Evolutionary conservation across 2,329 filamentous ascomycete genomes (phyloP), one percentile per base, ranked within the genome.

Genomic region (Escovopsis weberi): DNA sequence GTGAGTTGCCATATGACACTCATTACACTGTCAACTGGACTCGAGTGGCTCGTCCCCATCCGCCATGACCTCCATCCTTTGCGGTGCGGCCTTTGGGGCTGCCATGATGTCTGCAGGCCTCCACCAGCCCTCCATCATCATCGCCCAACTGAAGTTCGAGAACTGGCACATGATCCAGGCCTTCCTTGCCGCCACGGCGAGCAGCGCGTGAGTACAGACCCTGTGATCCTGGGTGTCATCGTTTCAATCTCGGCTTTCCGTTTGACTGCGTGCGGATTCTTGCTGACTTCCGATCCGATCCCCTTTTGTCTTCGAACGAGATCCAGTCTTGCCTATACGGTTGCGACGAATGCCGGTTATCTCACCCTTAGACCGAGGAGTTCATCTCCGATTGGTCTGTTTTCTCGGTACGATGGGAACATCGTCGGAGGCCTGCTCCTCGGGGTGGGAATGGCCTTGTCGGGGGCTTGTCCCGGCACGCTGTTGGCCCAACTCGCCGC

Each of bases 91-190:
- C 38, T 82, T 82, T 50, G 80, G 80, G 38, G 72, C 72, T 10
- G 74, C 77, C 43, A 65, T 82, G 37, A 65, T 73, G 30, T 70
- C 68, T 4, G 68, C 78, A 2, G 78, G 77, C 28, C 74, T 82
- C 43, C 72, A 73, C 51, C 63, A 70, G 33, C 78, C 79, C 0
- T 61, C 68, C 0, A 65, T 79, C 38, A 78, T 84, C 50, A 57
- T 75, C 44, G 60, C 65, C 8, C 80, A 83, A 60, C 69, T 83
- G 60, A 66, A 63, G 23, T 62, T 81, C 38, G 59, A 68, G 39
- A 70, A 79, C 53, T 81, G 72, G 58, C 75, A 78, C 54, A 82
- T 83, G 78, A 55, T 79, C 28, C 70, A 80, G 57, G 67, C 69
- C 9, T 82, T 83, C 51, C 58, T 82, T 4, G 67, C 72, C 2